phyloP scores from a whole-genome alignment of 805 yeast species.

The Candida arabinofermentans region DNA sequence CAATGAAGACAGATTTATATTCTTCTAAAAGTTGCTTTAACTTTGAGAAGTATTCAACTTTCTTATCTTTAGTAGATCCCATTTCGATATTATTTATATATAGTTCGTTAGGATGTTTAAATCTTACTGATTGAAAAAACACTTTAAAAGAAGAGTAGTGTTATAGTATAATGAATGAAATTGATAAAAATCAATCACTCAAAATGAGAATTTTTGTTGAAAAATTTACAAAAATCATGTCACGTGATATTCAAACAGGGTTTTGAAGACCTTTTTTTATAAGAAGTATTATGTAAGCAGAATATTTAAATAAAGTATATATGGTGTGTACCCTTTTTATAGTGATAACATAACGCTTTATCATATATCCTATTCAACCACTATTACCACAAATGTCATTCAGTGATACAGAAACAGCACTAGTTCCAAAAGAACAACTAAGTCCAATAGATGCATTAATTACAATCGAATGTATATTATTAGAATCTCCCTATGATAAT shows the following conservation, averaged over 20 bases:
- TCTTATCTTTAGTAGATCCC: slow-evolving; percentile 99
- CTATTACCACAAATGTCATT: too few relatives aligned
- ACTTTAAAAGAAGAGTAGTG: too few relatives aligned
- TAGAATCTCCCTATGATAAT: background rate
- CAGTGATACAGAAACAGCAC: too few relatives aligned
- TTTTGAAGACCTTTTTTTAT: too few relatives aligned
- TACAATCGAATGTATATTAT: background rate
- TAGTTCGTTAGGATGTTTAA: slow-evolving; percentile 90
- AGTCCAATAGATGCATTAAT: background rate
- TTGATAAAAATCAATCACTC: too few relatives aligned
- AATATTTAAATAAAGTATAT: too few relatives aligned
- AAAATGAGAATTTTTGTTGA: background rate
- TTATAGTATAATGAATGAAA: too few relatives aligned
- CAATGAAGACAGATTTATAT: slow-evolving; percentile 97
- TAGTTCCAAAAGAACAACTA: background rate
- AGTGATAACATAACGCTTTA: too few relatives aligned
- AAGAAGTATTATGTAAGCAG: too few relatives aligned
- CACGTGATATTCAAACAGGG: too few relatives aligned
- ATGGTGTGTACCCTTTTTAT: too few relatives aligned
- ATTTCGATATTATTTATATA: slow-evolving; percentile 76
- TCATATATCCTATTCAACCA: background rate
- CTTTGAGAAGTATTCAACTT: slow-evolving; percentile 90
- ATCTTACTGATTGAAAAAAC: slow-evolving; percentile 38
- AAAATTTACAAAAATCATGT: too few relatives aligned
- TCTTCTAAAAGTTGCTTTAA: slow-evolving; percentile 93